Conservation (phyloP, 192 early-diverging fungal genomes). For the Coemansia aciculifera region DNA sequence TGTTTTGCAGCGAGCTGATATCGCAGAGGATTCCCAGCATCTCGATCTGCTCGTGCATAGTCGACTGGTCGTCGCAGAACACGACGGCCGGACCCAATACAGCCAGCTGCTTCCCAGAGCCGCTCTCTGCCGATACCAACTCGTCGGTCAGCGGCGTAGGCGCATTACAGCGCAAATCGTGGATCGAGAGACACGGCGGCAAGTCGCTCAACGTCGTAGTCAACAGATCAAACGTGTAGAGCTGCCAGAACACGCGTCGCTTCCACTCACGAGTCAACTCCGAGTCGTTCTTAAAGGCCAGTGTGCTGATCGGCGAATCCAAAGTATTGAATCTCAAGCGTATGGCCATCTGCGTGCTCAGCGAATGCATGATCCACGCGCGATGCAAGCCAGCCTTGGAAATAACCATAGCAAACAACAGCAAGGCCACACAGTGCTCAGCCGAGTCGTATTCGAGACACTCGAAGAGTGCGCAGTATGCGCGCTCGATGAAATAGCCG, state of each 20-base stretch:
- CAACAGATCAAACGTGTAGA: slow-evolving; percentile 43
- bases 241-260: slow-evolving; percentile 55
- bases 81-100: slow-evolving; percentile 42
- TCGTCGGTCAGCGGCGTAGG: slow-evolving; percentile 21
- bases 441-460: slow-evolving; percentile 52
- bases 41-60: slow-evolving; percentile 31
- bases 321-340: slow-evolving; percentile 48
- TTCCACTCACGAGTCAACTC: slow-evolving; percentile 46
- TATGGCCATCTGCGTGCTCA: slow-evolving; percentile 53
- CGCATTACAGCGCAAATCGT: slow-evolving; percentile 39
- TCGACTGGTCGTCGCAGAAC: slow-evolving; percentile 37
- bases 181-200: slow-evolving; percentile 30
- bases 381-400: slow-evolving; percentile 46
- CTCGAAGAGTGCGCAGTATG: slow-evolving; percentile 42
- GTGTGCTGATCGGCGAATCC: slow-evolving; percentile 41
- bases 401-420: slow-evolving; percentile 47
- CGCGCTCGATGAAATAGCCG: slow-evolving; percentile 47
- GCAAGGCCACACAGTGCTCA: slow-evolving; percentile 47
- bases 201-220: slow-evolving; percentile 39
- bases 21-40: slow-evolving; percentile 44
- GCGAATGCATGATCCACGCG: slow-evolving; percentile 53
- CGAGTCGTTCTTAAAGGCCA: slow-evolving; percentile 30
- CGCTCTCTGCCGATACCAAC: neutral
- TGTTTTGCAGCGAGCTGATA: slow-evolving; percentile 30
- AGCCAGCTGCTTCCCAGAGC: neutral